Evolutionary conservation across 495 filamentous ascomycete species (phyloP), one percentile per base, ranked within the genome.

Genomic region (Pseudoneurospora amorphoporcata): DNA sequence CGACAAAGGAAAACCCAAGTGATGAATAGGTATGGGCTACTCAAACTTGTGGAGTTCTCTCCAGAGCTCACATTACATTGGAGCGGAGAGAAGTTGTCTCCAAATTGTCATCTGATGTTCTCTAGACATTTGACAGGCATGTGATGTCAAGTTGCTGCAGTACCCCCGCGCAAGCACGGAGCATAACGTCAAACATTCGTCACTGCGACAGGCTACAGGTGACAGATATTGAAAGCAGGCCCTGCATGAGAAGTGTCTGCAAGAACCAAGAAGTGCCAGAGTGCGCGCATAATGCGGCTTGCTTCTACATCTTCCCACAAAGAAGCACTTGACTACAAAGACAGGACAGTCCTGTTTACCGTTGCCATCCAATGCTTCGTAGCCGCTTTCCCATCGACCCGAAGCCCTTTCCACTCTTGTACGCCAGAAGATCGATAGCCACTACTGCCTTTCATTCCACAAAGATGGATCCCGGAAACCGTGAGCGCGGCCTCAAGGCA

Each of bases 401-500:
- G 53, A 65, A 65, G 14, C 29, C 29, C 12, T 65, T 65, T 35
- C 53, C 53, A 65, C 53, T 65, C 12, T 37, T 65, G 14, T 65
- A 32, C 53, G 29, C 14, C 53, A 65, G 8, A 40, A 40, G 53
- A 65, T 35, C 53, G 14, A 65, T 65, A 65, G 53, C 53, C 35
- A 65, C 53, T 37, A 65, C 53, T 12, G 6, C 53, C 29, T 39
- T 29, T 35, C 29, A 35, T 14, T 35, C 3, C 68, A 75, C 6
- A 12, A 79, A 77, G 76, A 45, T 74, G 12, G 77, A 80, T 19
- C 40, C 72, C 40, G 72, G 65, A n/a, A 76, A 79, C 35, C 77
- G 77, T 23, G 77, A 80, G 32, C 73, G 79, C 4, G 79, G 79
- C 70, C 76, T 79, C 38, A 75, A 72, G 42, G 77, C 79, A 8